Conservation (phyloP, 179 eudicot species). For the Vitellaria paradoxa region DNA sequence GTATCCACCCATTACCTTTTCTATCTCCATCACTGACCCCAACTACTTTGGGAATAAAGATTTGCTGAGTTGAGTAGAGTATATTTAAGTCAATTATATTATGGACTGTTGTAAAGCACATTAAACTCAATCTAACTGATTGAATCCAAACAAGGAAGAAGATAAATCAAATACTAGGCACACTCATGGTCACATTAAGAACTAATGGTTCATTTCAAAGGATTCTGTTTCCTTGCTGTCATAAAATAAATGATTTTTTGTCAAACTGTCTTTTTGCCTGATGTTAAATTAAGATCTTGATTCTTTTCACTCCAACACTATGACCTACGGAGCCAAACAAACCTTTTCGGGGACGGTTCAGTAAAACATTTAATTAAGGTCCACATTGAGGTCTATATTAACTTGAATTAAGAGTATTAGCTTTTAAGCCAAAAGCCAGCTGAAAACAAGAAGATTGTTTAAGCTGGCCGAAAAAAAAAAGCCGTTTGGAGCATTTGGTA, state of each 20-base stretch:
- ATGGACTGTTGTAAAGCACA: background rate
- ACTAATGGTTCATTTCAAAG: background rate
- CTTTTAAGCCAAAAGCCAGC: no score
- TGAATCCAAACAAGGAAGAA: no score
- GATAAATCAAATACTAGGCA: background rate
- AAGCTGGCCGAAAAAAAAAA: no score
- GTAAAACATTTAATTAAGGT: background rate
- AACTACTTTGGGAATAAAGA: no score
- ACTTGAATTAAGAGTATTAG: no score
- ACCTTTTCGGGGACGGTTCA: background rate
- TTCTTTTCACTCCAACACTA: background rate
- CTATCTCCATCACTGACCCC: no score
- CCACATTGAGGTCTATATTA: background rate
- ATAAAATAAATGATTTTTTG: no score
- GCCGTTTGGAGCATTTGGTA: no score
- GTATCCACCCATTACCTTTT: no score
- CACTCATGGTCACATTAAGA: background rate
- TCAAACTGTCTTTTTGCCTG: background rate
- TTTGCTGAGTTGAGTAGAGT: background rate
- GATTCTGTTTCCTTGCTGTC: background rate
- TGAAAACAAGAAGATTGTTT: no score
- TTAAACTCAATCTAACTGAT: background rate
- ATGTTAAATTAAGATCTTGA: background rate
- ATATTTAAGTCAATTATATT: background rate
- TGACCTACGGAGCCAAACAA: background rate